These are phyloP conservation scores for Carex myosuroides DNA, from an alignment of 176 grass and related monocot species.

Conservation along the genomic window DNA sequence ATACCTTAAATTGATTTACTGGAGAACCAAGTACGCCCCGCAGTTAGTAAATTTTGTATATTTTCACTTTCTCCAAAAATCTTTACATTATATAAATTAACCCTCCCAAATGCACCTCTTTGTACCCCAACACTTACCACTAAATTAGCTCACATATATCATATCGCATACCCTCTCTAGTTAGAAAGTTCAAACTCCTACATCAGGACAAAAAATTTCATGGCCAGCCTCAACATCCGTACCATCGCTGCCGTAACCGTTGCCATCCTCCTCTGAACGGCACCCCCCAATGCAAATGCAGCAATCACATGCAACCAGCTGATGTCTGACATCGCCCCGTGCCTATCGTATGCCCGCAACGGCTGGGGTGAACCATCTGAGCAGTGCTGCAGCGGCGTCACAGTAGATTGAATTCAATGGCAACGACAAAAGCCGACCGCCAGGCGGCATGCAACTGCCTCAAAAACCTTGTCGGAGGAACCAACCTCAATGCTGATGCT, in stretches of 20 bases:
- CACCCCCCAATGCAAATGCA: neutral
- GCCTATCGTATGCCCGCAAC: neutral
- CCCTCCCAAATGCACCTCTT: no score
- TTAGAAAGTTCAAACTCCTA: no score
- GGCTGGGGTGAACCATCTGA: neutral
- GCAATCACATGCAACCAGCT: neutral
- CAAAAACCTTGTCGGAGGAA: neutral
- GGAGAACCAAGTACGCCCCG: no score
- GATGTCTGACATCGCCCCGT: neutral
- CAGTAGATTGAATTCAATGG: neutral
- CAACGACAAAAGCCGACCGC: neutral
- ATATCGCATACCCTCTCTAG: no score
- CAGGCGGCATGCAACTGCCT: constrained; percentile 19
- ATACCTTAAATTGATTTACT: no score
- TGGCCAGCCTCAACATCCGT: constrained; percentile 10
- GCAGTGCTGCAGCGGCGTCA: constrained; percentile 8
- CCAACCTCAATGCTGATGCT: neutral
- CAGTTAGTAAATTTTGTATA: no score
- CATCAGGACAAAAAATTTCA: neutral
- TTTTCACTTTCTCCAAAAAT: no score
- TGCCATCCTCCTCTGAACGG: neutral
- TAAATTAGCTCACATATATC: no score
- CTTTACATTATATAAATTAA: no score
- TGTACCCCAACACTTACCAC: no score
- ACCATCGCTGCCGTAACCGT: neutral